Percentiles rank a stretch among this genome's conserved stretches.
These are phyloP conservation scores for Nidularia sp. DNA, from an alignment of 768 basidiomycete species.

Conservation along the genomic window DNA sequence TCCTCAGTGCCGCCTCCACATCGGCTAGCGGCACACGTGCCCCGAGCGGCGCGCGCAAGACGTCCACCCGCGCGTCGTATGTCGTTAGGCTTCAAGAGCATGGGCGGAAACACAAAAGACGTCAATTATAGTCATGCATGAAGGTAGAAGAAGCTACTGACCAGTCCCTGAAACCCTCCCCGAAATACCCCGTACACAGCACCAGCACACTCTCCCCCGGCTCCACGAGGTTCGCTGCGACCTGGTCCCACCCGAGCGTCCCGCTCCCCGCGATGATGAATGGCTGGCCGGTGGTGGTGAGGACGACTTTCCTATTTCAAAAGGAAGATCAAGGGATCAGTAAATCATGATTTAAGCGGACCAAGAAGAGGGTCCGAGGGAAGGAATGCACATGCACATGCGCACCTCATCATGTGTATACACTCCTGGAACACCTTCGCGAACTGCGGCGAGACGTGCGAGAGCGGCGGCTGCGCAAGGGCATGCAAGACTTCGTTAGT, in stretches of 20 bases:
- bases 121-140: background rate
- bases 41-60: slow-evolving; percentile 69
- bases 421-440: slow-evolving; percentile 76
- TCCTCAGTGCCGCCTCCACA: slow-evolving; percentile 57
- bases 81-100: slow-evolving; percentile 48
- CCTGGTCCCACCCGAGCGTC: slow-evolving; percentile 92
- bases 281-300: slow-evolving; percentile 63
- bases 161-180: slow-evolving; percentile 80
- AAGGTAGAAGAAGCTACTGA: slow-evolving; percentile 22
- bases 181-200: slow-evolving; percentile 87
- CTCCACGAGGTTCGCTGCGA: slow-evolving; percentile 79
- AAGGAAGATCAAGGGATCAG: background rate
- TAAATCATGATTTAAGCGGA: background rate
- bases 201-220: slow-evolving; percentile 71
- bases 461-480: slow-evolving; percentile 77
- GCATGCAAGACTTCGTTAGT: slow-evolving; percentile 65
- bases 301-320: slow-evolving; percentile 54
- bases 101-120: background rate
- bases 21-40: slow-evolving; percentile 49
- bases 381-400: background rate
- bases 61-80: slow-evolving; percentile 78
- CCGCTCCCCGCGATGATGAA: slow-evolving; percentile 87
- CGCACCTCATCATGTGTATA: slow-evolving; percentile 65
- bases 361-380: background rate
- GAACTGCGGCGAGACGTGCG: slow-evolving; percentile 82